Base-by-base conservation (phyloP, 2,329 filamentous ascomycete genomes). In the Lasiodiplodia gonubiensis region DNA sequence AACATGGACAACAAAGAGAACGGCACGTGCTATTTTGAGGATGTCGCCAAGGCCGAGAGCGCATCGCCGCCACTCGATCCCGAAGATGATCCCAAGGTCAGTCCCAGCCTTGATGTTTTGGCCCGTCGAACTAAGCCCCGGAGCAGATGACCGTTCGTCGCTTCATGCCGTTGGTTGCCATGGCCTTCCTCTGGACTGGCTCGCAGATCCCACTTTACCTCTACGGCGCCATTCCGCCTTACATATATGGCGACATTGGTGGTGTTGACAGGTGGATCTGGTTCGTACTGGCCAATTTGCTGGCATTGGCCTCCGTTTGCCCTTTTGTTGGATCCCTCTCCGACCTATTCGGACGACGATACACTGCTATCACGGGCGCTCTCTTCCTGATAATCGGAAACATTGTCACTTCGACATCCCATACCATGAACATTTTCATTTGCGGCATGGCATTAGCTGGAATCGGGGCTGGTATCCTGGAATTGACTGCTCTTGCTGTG, bases 151-250 rank as follows among this genome's bases (percentile, higher is more conserved):
- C 61, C 14, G 49, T 64, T 33, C 61, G 61, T 35, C 64, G 64
- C 51, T 60, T 66, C 53, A 84, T 86, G 83, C 81, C 81, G 64
- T 79, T 87, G 57, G 75, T 84, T n/a, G 84, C 85, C 52, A 85
- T 86, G 82, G 84, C 84, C 16, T 84, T 88, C 63, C 74, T 86
- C 35, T 87, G 85, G 85, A 86, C 84, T 51, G 85, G 84, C 30
- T 84, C 81, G 68, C 85, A 88, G 69, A 86, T 87, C 46, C 85
- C 85, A 4, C 79, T 87, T 8, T 80, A 79, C 48, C 74, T 79
- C 51, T 79, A 74, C 67, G 77, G 77, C 66, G 71, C 70, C 37
- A 72, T 77, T 10, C 70, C 70, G 12, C 72, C 71, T 0, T 82
- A 84, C 69, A 85, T 89, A 64, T 88, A 88, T 73, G 73, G 75